Evolutionary conservation across 2,329 filamentous ascomycete genomes (phyloP).

Genomic region (Calonectria multiphialidica): DNA sequence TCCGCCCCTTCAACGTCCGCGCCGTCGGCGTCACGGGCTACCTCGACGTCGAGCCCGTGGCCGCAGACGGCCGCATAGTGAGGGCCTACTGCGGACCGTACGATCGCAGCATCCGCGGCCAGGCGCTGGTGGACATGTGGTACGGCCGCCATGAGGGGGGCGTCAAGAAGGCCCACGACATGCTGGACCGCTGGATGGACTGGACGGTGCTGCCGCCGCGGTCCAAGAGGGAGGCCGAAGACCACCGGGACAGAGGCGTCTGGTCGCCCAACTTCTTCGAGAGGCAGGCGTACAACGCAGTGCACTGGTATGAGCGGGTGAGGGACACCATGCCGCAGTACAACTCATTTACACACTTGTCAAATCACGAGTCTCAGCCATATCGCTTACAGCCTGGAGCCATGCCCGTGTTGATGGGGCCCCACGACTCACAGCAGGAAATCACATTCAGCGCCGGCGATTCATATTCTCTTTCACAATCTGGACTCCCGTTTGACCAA

Average conservation of each 20-base stretch:
- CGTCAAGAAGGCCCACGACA: constrained; percentile 50
- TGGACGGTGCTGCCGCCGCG: constrained; percentile 56
- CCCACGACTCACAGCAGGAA: constrained; percentile 46
- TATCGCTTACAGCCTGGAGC: constrained; percentile 44
- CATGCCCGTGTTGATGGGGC: constrained; percentile 51
- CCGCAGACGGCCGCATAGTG: constrained; percentile 46
- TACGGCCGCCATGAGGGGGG: constrained; percentile 55
- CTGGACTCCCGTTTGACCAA: constrained; percentile 45
- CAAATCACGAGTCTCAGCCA: constrained; percentile 41
- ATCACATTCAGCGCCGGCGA: constrained; percentile 44
- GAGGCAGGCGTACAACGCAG: constrained; percentile 48
- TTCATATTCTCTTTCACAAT: constrained; percentile 41
- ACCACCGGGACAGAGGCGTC: constrained; percentile 49
- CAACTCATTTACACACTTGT: constrained; percentile 32
- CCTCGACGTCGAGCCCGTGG: constrained; percentile 49
- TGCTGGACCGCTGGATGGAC: constrained; percentile 56
- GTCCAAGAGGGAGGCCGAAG: constrained; percentile 41
- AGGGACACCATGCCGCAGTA: constrained; percentile 27
- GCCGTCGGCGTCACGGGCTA: constrained; percentile 40
- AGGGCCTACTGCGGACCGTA: constrained; percentile 52
- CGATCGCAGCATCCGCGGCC: constrained; percentile 48
- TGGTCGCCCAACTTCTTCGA: constrained; percentile 54
- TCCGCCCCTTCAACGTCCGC: constrained; percentile 38
- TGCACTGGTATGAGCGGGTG: constrained; percentile 45
- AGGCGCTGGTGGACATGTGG: constrained; percentile 52